Conservation (phyloP, 176 grass and related monocot species). For the Cenchrus fungigraminus region DNA sequence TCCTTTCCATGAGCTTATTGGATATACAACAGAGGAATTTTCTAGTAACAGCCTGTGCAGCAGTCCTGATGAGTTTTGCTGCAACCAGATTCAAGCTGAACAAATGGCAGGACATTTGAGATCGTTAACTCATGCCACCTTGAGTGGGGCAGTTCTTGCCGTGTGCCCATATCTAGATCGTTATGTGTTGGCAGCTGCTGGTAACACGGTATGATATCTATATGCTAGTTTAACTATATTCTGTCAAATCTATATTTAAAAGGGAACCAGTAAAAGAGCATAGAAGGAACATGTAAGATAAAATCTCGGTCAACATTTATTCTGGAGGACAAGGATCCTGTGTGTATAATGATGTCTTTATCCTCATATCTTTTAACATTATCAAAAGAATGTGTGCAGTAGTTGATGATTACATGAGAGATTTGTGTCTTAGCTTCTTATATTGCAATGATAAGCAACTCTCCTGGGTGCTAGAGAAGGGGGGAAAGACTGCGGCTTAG, state of each 20-base stretch:
- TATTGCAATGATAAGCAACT: background rate
- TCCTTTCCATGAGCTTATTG: constrained; percentile 70
- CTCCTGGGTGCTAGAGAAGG: background rate
- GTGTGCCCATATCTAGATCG: constrained; percentile 81
- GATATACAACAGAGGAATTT: constrained; percentile 74
- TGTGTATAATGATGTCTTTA: constrained; percentile 27
- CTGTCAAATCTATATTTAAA: constrained; percentile 22
- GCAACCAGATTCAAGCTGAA: constrained; percentile 70
- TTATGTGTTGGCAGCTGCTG: constrained; percentile 94
- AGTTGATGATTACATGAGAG: background rate
- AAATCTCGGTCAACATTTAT: constrained; percentile 24
- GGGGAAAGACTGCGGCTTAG: background rate
- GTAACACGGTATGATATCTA: constrained; percentile 73
- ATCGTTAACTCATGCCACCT: constrained; percentile 63
- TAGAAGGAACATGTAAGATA: constrained; percentile 26
- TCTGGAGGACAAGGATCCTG: background rate
- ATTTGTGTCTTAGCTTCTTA: constrained; percentile 12
- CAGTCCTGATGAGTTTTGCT: constrained; percentile 65
- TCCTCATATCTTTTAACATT: background rate
- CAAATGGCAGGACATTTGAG: constrained; percentile 69
- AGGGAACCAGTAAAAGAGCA: background rate
- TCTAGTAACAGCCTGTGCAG: constrained; percentile 69
- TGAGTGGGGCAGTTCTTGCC: constrained; percentile 86
- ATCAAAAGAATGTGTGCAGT: background rate
- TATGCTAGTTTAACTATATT: background rate